Conservation (phyloP, 768 basidiomycete species). For the Lactifluus subvellereus region DNA sequence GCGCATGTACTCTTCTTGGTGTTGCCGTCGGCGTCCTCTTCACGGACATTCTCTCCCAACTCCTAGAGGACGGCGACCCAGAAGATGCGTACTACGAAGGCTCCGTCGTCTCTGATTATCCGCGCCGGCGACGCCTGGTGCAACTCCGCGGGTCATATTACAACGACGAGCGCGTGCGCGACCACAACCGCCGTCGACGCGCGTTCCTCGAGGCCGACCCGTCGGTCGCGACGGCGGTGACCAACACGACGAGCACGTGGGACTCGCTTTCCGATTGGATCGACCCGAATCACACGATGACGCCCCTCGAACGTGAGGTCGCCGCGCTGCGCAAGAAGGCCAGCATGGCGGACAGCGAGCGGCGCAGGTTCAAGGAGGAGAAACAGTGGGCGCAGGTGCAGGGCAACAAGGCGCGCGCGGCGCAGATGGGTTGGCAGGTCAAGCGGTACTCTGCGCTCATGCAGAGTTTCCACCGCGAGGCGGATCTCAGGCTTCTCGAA, state of each 20-base stretch:
- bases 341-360: slow-evolving; percentile 76
- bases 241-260: slow-evolving; percentile 49
- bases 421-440: slow-evolving; percentile 80
- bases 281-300: slow-evolving; percentile 51
- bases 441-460: slow-evolving; percentile 73
- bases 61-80: slow-evolving; percentile 46
- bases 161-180: slow-evolving; percentile 3
- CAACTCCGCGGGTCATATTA: slow-evolving; percentile 15
- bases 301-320: slow-evolving; percentile 68
- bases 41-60: slow-evolving; percentile 65
- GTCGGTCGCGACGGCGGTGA: slow-evolving; percentile 29
- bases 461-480: slow-evolving; percentile 76
- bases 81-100: slow-evolving; percentile 29
- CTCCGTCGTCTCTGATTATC: slow-evolving; percentile 13
- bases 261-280: slow-evolving; percentile 64
- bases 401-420: slow-evolving; percentile 67
- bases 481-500: slow-evolving; percentile 61
- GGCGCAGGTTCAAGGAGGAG: slow-evolving; percentile 79
- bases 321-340: slow-evolving; percentile 70
- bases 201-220: slow-evolving; percentile 28
- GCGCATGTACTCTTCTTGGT: slow-evolving; percentile 57
- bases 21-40: slow-evolving; percentile 62
- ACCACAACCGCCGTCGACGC: slow-evolving; percentile 23
- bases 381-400: slow-evolving; percentile 80
- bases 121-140: slow-evolving; percentile 24